Percentiles rank a stretch among this genome's conserved stretches.
phyloP scores from a whole-genome alignment of 345 rosid genomes.

The Pseudoturritis turrita region DNA sequence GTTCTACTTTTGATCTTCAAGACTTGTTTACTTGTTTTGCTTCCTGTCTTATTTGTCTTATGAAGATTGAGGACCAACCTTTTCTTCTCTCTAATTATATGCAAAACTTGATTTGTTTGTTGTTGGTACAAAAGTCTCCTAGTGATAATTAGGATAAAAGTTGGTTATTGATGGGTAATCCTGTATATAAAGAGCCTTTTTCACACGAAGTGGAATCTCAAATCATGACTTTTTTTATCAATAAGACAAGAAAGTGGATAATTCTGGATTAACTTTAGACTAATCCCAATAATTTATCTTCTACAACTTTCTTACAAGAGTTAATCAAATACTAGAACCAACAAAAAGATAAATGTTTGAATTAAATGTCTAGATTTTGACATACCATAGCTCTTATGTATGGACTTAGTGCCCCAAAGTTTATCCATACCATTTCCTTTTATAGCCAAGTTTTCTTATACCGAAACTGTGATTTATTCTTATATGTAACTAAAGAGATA shows the following conservation, averaged over 20 bases:
- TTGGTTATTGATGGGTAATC: neutral
- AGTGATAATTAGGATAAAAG: slow-evolving; percentile 25
- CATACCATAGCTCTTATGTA: neutral
- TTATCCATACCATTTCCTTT: neutral
- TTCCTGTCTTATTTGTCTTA: neutral
- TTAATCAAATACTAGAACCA: neutral
- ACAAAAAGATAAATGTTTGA: neutral
- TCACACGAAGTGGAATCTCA: slow-evolving; percentile 8
- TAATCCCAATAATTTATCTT: slow-evolving; percentile 10
- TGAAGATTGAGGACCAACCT: neutral
- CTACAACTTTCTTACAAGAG: neutral
- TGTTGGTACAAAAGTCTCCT: slow-evolving; percentile 8
- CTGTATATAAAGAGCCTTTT: slow-evolving; percentile 6
- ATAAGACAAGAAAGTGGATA: neutral
- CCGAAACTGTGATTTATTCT: no score
- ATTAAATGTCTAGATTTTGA: neutral
- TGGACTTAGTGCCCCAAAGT: neutral
- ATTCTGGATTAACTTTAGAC: slow-evolving; percentile 16
- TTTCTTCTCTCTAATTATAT: neutral
- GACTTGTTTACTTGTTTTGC: neutral
- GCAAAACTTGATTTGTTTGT: slow-evolving; percentile 14
- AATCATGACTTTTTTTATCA: neutral
- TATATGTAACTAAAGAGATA: no score
- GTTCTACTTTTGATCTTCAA: slow-evolving; percentile 2
- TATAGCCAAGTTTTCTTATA: no score